Evolutionary conservation across 192 early-diverging fungal species (phyloP), one percentile per base, ranked within the genome.

Genomic region (Entomortierella parvispora): DNA sequence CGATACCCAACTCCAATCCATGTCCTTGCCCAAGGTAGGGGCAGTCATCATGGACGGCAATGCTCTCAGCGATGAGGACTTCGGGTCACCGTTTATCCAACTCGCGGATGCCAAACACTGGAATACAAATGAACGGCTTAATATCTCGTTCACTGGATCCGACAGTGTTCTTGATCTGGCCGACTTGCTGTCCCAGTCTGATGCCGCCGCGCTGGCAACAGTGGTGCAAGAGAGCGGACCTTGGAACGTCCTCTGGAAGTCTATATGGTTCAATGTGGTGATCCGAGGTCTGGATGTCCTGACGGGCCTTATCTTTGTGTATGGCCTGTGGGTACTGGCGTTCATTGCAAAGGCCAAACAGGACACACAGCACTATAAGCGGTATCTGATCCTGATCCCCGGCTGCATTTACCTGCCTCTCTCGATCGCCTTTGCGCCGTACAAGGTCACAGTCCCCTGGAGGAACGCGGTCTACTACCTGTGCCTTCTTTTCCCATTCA

Each of bases 361-460:
- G 1, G 74, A 77, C 3, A 52, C 15, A 6, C 65, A 68, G 48
- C 65, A 77, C n/a, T 58, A 20, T 11, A 43, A 59, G 2, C 60
- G 74, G 11, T 77, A 64, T 25, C 23, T 68, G 37, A 64, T 68
- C 56, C 51, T 77, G 18, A 51, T 68, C 26, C 74, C 74, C 2
- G 74, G 74, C 0, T 68, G 65, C 28, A 46, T 77, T 37, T 77
- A 68, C 12, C 29, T 77, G 43, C 74, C 74, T 18, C 28, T 77
- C 5, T 77, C 74, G 18, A 68, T 77, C n/a, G 61, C 65, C 48
- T 77, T 77, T 58, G 74, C 74, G 8, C 74, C 74, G 2, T 77
- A 77, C 61, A 77, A 68, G 61, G 65, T 68, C n/a, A 62, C 59
- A 3, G 65, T 77, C 10, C 65, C 66, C 0, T 77, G 74, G 74